A percentile compares a stretch with the other conserved stretches of the same genome.
phyloP scores from a whole-genome alignment of 2,329 filamentous ascomycete species.

The Cladosporium velox region DNA sequence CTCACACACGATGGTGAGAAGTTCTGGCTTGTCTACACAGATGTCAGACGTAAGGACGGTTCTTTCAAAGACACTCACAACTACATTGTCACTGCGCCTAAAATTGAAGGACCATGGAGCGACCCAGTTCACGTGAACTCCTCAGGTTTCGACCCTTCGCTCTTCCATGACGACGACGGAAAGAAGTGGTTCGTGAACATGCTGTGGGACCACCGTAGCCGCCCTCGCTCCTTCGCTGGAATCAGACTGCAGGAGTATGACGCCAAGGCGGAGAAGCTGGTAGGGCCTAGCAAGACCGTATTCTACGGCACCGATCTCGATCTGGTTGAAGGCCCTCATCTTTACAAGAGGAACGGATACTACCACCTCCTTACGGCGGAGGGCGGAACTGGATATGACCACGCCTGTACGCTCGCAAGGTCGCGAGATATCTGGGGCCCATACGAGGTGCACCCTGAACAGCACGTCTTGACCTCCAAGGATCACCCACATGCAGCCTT shows the following conservation, averaged over 20 bases:
- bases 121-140: conserved; percentile 59
- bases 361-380: conserved; percentile 61
- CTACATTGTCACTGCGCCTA: conserved; percentile 56
- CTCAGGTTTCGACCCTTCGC: conserved; percentile 61
- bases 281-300: conserved; percentile 21
- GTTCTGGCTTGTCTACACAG: conserved; percentile 67
- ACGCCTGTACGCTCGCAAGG: conserved; percentile 61
- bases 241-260: conserved; percentile 24
- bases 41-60: conserved; percentile 68
- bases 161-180: conserved; percentile 21
- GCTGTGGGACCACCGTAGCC: conserved; percentile 24
- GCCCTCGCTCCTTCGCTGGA: conserved; percentile 23
- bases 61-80: conserved; percentile 66
- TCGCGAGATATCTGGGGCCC: conserved; percentile 60
- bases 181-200: conserved; percentile 23
- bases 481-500: conserved; percentile 53
- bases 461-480: conserved; percentile 53
- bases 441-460: conserved; percentile 60
- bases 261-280: conserved; percentile 18
- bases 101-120: conserved; percentile 58
- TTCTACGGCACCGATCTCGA: conserved; percentile 21
- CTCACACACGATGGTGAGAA: conserved; percentile 61
- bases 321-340: conserved; percentile 52
- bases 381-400: conserved; percentile 59
- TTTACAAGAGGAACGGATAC: conserved; percentile 60